Conservation (phyloP, 192 early-diverging fungal genomes). For the Pilaira anomala region DNA sequence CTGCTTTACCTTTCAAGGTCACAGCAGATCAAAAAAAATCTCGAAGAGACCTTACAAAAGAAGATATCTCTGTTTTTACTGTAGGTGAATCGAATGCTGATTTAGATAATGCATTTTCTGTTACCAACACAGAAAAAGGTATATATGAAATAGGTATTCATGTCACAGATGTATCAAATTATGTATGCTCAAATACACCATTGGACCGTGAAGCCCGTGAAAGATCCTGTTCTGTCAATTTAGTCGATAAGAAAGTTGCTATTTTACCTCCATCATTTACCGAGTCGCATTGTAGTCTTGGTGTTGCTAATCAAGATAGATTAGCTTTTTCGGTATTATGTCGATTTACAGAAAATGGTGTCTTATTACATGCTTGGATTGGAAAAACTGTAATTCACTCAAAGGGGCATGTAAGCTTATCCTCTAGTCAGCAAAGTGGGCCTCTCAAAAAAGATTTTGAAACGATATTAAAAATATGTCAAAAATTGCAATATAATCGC, state of each 20-base stretch:
- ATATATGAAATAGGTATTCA: constrained; percentile 69
- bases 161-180: constrained; percentile 95
- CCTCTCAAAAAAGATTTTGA: not conserved
- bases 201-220: constrained; percentile 90
- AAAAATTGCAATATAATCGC: not conserved
- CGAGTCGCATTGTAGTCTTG: constrained; percentile 91
- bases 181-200: constrained; percentile 83
- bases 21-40: constrained; percentile 58
- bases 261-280: constrained; percentile 90
- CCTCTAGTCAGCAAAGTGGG: not conserved
- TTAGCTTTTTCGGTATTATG: constrained; percentile 94
- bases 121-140: constrained; percentile 54
- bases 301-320: constrained; percentile 59
- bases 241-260: constrained; percentile 91
- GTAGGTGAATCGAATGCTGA: constrained; percentile 66
- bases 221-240: constrained; percentile 85
- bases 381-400: constrained; percentile 84
- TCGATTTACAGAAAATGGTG: constrained; percentile 84
- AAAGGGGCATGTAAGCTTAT: not conserved
- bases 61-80: constrained; percentile 39
- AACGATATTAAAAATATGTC: not conserved
- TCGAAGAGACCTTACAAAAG: constrained; percentile 54
- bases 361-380: constrained; percentile 71
- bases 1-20: constrained; percentile 73
- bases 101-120: constrained; percentile 70